Percentiles rank a stretch among this genome's conserved stretches.
Conservation (phyloP, 257 asterid genomes). For the Echium plantagineum region DNA sequence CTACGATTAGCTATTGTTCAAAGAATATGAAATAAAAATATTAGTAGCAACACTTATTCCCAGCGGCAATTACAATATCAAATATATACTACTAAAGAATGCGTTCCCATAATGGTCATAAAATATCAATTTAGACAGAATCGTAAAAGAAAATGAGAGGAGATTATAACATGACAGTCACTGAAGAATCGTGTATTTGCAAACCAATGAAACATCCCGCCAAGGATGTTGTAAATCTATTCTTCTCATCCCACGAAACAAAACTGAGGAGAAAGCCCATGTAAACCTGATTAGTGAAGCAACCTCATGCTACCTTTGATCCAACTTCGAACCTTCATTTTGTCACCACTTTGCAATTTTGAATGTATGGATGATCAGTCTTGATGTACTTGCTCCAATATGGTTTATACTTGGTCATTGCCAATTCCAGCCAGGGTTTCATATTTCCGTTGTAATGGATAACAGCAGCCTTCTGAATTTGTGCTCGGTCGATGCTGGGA, state of each 20-base stretch:
- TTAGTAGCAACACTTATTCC: neutral
- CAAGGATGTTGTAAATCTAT: no score
- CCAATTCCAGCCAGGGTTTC: constrained; percentile 16
- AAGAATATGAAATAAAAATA: neutral
- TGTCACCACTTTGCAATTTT: constrained; percentile 2
- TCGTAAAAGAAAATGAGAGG: neutral
- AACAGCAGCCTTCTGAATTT: constrained; percentile 15
- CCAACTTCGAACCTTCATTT: neutral
- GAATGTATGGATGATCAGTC: constrained; percentile 6
- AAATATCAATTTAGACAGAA: neutral
- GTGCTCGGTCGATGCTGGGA: constrained; percentile 2
- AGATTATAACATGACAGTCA: neutral
- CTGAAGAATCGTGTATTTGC: neutral
- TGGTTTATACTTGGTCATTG: constrained; percentile 10
- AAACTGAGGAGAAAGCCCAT: no score
- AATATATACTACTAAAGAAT: neutral
- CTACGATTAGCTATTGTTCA: neutral
- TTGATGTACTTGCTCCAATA: constrained; percentile 12
- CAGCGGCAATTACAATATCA: neutral
- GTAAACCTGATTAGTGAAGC: no score
- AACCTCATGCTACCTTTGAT: no score
- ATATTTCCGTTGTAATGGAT: constrained; percentile 14
- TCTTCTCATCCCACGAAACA: no score
- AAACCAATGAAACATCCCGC: neutral
- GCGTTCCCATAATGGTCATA: neutral